Base-by-base conservation (phyloP, 495 filamentous ascomycete genomes). In the Cercophora sp. region DNA sequence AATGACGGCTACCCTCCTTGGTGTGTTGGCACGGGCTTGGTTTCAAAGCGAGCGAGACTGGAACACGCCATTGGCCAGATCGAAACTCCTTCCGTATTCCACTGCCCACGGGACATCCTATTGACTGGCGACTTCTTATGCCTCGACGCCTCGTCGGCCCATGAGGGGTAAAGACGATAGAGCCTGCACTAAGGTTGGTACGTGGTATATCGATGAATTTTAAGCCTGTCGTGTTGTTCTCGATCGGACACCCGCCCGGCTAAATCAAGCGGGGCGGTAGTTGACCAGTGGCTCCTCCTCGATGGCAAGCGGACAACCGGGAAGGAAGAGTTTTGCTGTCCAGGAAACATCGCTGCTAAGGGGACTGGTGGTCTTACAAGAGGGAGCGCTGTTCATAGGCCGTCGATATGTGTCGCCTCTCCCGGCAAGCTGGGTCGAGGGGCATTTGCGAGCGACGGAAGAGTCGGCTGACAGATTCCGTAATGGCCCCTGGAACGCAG, bases 1-100 rank as follows among this genome's bases (percentile, higher is more conserved):
- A 22, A 16, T 49, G 24, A 48, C 25, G 53, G 49, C 56, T 56
- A 36, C 64, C 64, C 64, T 60, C 55, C 61, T 60, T 64, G 64
- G 54, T 64, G 64, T 47, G 64, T 35, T 67, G 64, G 61, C 64
- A 60, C 22, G 19, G 44, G 34, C 13, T 44, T 41, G 43, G 60
- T 66, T 66, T 64, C 63, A 64, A 55, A 36, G 52, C 27, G 27
- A 34, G 10, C 16, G 10, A 10, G 19, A 11, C 6, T 16, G 26
- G 13, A 41, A 13, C 25, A 3, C 35, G 48, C 43, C n/a, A 66
- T 64, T 63, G 63, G 63, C 47, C 46, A 34, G 24, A 18, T 44
- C 23, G 44, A 37, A 47, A 49, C 27, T 45, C 25, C 10, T 25
- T 18, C 29, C 26, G 25, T 16, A 51, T 45, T 32, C 47, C 54